These are phyloP conservation scores for Thielaviopsis ethacetica DNA, from an alignment of 2,329 filamentous ascomycete genomes.

Conservation along the genomic window DNA sequence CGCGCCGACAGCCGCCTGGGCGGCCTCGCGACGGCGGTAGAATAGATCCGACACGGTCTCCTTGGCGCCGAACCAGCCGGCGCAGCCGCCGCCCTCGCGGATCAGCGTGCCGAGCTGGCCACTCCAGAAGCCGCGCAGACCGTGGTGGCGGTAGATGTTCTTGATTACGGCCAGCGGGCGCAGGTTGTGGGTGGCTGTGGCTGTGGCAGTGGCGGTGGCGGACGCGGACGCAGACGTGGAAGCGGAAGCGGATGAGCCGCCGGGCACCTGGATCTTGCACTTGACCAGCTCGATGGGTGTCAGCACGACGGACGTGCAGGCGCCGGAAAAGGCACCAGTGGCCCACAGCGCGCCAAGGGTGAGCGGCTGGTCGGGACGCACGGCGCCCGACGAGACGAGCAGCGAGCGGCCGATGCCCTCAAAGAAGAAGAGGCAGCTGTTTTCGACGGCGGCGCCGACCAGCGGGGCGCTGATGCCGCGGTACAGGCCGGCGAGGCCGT, in stretches of 20 bases:
- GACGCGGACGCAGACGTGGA: too few relatives aligned
- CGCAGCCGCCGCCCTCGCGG: slow-evolving; percentile 80
- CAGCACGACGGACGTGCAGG: slow-evolving; percentile 76
- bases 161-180: slow-evolving; percentile 56
- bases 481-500: slow-evolving; percentile 73
- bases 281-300: slow-evolving; percentile 96
- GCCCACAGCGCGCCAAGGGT: slow-evolving; percentile 59
- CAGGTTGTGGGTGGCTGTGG: slow-evolving; percentile 29
- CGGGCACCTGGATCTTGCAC: slow-evolving; percentile 85
- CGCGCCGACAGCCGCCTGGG: slow-evolving; percentile 25
- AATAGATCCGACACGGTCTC: slow-evolving; percentile 63
- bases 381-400: slow-evolving; percentile 36
- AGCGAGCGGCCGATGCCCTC: slow-evolving; percentile 58
- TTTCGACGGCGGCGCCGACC: slow-evolving; percentile 81
- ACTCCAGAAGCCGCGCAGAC: slow-evolving; percentile 79
- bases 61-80: slow-evolving; percentile 89
- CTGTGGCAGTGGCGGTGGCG: too few relatives aligned
- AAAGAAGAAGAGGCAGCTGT: slow-evolving; percentile 82
- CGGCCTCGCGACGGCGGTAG: slow-evolving; percentile 36
- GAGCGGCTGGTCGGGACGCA: slow-evolving; percentile 39
- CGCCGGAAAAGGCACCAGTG: slow-evolving; percentile 74
- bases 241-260: background rate
- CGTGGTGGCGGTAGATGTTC: slow-evolving; percentile 68
- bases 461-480: slow-evolving; percentile 85
- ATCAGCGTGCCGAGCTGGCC: slow-evolving; percentile 88